phyloP scores from a whole-genome alignment of 768 basidiomycete genomes.

The Epithele typhae region DNA sequence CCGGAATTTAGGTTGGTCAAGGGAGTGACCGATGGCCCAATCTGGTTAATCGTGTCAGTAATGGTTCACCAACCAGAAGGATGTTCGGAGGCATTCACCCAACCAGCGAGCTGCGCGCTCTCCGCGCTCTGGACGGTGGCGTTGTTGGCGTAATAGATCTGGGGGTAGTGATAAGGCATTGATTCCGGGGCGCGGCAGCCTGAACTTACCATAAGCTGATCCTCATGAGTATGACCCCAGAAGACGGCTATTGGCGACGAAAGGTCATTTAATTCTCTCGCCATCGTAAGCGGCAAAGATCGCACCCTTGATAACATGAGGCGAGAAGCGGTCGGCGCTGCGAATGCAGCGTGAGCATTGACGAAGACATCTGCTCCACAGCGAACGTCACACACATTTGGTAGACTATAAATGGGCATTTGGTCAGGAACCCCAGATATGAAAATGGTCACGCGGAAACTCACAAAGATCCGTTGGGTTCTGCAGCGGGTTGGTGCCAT shows the following conservation, averaged over 20 bases:
- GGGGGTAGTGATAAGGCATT: background rate
- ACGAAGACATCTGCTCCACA: background rate
- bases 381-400: slow-evolving; percentile 37
- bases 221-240: slow-evolving; percentile 76
- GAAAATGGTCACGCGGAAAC: slow-evolving; percentile 21
- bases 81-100: slow-evolving; percentile 30
- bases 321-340: slow-evolving; percentile 74
- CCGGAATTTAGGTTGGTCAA: slow-evolving; percentile 70
- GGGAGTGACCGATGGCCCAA: slow-evolving; percentile 67
- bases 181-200: too few species aligned
- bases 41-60: slow-evolving; percentile 32
- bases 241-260: slow-evolving; percentile 50
- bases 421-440: background rate
- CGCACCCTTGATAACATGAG: slow-evolving; percentile 73
- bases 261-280: background rate
- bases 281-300: slow-evolving; percentile 9
- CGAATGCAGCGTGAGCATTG: background rate
- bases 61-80: background rate
- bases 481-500: slow-evolving; percentile 58
- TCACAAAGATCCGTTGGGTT: slow-evolving; percentile 69
- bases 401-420: slow-evolving; percentile 31
- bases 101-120: slow-evolving; percentile 52
- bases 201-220: slow-evolving; percentile 51
- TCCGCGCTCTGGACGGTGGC: slow-evolving; percentile 52
- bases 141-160: slow-evolving; percentile 76